Evolutionary conservation across 225 moss, liverwort and hornwort species (phyloP).

Genomic region (Marchantia polymorpha): DNA sequence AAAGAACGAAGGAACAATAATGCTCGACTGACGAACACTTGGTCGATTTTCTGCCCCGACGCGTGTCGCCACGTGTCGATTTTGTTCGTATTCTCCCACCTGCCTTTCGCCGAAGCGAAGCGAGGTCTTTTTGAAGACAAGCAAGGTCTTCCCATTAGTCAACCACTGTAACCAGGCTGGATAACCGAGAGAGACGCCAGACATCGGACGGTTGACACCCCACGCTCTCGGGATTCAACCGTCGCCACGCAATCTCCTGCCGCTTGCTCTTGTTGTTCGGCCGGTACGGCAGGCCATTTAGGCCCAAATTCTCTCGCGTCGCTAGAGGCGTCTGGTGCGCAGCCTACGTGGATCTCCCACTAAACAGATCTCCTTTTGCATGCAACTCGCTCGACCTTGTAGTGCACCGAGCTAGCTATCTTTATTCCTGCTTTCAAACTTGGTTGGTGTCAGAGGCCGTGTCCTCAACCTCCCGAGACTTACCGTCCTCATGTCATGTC

Average conservation of each 20-base stretch:
- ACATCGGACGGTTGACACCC: background rate
- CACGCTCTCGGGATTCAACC: background rate
- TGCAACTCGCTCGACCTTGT: too few relatives aligned
- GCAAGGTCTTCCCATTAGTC: background rate
- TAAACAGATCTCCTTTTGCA: too few relatives aligned
- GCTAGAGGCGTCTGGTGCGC: background rate
- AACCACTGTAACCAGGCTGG: conserved; percentile 3
- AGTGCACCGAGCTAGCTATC: too few relatives aligned
- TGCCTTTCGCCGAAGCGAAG: background rate
- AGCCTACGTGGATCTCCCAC: too few relatives aligned
- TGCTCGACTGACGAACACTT: background rate
- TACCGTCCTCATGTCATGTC: too few relatives aligned
- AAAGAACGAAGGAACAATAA: background rate
- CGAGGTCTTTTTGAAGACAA: background rate
- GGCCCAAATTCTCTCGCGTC: background rate
- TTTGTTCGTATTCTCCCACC: background rate
- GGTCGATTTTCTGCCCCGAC: background rate
- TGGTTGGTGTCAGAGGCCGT: background rate
- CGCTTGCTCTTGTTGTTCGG: background rate
- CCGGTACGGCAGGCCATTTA: background rate
- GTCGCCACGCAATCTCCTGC: background rate
- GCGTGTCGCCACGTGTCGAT: background rate
- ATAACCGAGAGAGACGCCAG: background rate
- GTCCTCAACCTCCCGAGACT: too few relatives aligned
- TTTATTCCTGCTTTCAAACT: background rate